These are phyloP conservation scores for Lipomyces sp. DNA, from an alignment of 805 yeast genomes.

Conservation along the genomic window DNA sequence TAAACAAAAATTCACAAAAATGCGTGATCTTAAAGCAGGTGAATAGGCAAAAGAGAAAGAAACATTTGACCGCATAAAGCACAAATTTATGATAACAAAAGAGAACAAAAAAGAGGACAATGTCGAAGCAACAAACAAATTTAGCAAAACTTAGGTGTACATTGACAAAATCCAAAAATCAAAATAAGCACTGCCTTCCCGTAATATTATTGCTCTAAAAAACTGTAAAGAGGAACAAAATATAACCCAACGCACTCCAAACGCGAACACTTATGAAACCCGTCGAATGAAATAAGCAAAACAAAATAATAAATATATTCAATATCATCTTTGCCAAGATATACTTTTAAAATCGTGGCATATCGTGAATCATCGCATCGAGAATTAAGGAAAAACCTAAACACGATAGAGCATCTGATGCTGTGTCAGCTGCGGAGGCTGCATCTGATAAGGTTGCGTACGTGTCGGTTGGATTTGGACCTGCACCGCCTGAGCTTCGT, in stretches of 20 bases:
- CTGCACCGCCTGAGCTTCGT: neutral
- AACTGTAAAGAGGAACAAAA: neutral
- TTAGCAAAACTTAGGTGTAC: neutral
- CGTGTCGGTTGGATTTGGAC: slow-evolving; percentile 1
- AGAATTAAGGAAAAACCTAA: neutral
- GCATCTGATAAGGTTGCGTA: neutral
- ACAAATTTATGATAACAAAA: neutral
- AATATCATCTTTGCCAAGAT: neutral
- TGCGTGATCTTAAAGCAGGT: neutral
- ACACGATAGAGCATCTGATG: slow-evolving; percentile 6
- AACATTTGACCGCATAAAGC: neutral
- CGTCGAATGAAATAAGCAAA: neutral
- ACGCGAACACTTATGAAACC: neutral
- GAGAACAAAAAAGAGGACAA: neutral
- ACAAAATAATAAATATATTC: neutral
- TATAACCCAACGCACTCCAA: neutral
- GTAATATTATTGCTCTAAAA: neutral
- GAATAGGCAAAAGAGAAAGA: neutral
- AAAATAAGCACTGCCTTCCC: neutral
- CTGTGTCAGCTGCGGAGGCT: neutral
- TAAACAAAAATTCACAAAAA: neutral
- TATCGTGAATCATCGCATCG: slow-evolving; percentile 2
- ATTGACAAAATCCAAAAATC: neutral
- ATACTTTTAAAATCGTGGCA: neutral
- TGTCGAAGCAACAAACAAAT: neutral